A percentile compares a stretch with the other conserved stretches of the same genome.
phyloP scores from a whole-genome alignment of 495 filamentous ascomycete genomes.

The Aspergillus steynii region DNA sequence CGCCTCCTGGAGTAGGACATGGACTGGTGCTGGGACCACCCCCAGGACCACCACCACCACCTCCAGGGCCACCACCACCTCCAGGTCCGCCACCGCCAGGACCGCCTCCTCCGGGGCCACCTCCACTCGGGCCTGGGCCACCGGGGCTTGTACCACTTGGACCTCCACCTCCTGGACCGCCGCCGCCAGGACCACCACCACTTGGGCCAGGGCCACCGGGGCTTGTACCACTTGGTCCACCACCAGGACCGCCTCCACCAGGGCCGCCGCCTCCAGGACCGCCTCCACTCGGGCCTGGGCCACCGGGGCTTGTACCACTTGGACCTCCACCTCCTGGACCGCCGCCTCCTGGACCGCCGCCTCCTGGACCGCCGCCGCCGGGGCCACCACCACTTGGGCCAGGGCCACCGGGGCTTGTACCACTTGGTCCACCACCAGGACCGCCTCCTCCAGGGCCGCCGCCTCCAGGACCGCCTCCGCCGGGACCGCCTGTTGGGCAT shows the following conservation, averaged over 20 bases:
- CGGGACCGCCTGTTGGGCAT: not conserved
- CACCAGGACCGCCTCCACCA: constrained; percentile 1
- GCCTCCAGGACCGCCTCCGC: constrained; percentile 1
- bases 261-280: constrained; percentile 9
- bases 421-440: not conserved
- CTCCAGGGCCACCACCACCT: too few relatives aligned
- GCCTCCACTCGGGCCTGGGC: not conserved
- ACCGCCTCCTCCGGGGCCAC: not conserved
- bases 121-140: not conserved
- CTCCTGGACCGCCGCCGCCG: not conserved
- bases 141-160: not conserved
- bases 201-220: too few relatives aligned
- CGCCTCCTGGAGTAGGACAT: not conserved
- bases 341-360: not conserved
- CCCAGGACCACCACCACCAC: not conserved
- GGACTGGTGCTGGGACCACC: constrained; percentile 1
- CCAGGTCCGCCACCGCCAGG: not conserved
- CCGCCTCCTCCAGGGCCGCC: constrained; percentile 10
- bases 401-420: too few relatives aligned
- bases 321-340: not conserved
- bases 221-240: too few relatives aligned
- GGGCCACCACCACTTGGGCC: too few relatives aligned
- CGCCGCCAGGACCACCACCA: constrained; percentile 5
- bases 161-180: not conserved
- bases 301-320: not conserved